Evolutionary conservation across 2,329 filamentous ascomycete genomes (phyloP), one percentile per base, ranked within the genome.

Genomic region (Knufia petricola): DNA sequence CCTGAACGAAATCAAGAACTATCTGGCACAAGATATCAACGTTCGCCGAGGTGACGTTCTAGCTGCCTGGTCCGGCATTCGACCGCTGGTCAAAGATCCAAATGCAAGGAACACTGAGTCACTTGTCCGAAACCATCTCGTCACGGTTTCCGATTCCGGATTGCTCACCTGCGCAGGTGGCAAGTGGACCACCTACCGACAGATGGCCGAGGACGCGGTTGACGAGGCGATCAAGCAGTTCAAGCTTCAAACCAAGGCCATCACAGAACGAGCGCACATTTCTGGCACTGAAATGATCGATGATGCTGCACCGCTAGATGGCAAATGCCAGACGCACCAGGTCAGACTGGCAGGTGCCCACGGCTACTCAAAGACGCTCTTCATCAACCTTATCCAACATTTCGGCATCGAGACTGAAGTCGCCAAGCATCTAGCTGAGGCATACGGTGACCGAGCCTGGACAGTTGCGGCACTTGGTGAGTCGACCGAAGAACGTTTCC

Each of bases 321-420:
- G 87, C 36, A 75, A 72, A 39, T 94, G 87, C 69, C 85, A 90
- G 63, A 94, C 87, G 2, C 86, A 92, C 65, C 79, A 83, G 59
- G 82, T 94, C 46, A 82, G 85, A 48, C 73, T 94, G 28, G 74
- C 92, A 51, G 87, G 87, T 58, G 85, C 87, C 9, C 87, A 94
- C 64, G 87, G 87, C 48, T 94, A 82, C 71, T 88, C 83, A 66
- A 88, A 88, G 68, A 87, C 88, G 1, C 79, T 95, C 20, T 95
- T 95, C 71, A 95, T 95, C 73, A 89, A 90, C 66, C 73, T 95
- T 30, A 92, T 95, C 62, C 88, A 95, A 66, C 86, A 94, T 69
- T 95, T 87, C 63, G 87, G 87, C 54, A 70, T 95, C 49, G 89
- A 95, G 67, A 94, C 87, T 15, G 87, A 94, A 59, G 86, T 95